These are phyloP conservation scores for Wickerhamomyces pijperi DNA, from an alignment of 805 yeast genomes.

Conservation along the genomic window DNA sequence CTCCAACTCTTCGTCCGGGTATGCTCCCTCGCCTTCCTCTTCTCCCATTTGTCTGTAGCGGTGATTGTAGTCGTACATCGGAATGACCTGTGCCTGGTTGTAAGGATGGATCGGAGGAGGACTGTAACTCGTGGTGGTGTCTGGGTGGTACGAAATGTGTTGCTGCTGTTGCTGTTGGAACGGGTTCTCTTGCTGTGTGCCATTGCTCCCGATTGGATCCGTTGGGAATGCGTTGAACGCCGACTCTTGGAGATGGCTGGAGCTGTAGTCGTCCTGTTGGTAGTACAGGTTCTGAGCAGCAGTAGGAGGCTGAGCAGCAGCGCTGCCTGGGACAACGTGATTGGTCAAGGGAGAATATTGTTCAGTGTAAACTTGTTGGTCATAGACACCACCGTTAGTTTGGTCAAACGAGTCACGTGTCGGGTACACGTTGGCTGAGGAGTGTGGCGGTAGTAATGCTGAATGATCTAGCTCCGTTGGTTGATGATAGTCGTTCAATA, in stretches of 20 bases:
- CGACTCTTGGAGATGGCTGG: constrained; percentile 11
- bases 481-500: constrained; percentile 3
- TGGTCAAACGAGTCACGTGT: background rate
- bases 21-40: background rate
- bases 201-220: constrained; percentile 1
- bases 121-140: background rate
- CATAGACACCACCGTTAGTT: background rate
- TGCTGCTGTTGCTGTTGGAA: constrained; percentile 1
- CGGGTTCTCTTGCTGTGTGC: background rate
- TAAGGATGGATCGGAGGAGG: background rate
- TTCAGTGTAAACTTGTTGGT: constrained; percentile 3
- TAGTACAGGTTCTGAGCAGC: background rate
- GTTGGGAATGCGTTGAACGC: constrained; percentile 15
- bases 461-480: no score
- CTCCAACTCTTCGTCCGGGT: constrained; percentile 24
- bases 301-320: no score
- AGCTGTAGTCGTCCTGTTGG: background rate
- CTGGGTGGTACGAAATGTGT: background rate
- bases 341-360: constrained; percentile 2
- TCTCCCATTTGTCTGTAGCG: constrained; percentile 1
- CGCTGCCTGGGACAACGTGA: background rate
- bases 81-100: constrained; percentile 3
- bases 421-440: constrained; percentile 1
- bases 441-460: no score
- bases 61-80: background rate